Base-by-base conservation (phyloP, 2,329 filamentous ascomycete species). In the Cercospora beticola region DNA sequence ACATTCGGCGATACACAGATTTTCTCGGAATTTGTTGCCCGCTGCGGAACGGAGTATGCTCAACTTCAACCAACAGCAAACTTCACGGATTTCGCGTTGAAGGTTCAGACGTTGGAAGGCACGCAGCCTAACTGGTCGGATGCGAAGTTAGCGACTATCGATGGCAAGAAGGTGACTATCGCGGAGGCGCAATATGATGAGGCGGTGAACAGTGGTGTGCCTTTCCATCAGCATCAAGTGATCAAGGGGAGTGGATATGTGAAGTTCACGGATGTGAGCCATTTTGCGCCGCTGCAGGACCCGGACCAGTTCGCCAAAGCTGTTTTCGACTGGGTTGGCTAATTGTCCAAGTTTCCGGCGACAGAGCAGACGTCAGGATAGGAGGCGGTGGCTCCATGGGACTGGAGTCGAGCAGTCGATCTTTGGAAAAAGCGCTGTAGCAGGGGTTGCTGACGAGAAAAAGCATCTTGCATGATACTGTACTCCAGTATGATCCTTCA, bases 281-380 rank as follows among this genome's bases (percentile, higher is more conserved):
- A 83, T 68, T 83, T 83, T 71, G 81, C 81, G 40, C 81, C 81
- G 1, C 36, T 82, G 16, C 81, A 83, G 70, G 77, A 83, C 70
- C 79, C 81, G 28, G 21, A n/a, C 4, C 67, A 68, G 63, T 73
- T 74, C 36, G 61, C 68, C 62, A 62, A 33, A 26, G 71, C 70
- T 12, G 66, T 74, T 2, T 18, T 21, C 28, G 56, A 59, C 28
- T 59, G 56, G 56, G 56, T 59, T n/a, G 31, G 56, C 28, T 36
- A n/a, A 23, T 59, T 2, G n/a, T 28, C 7, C 21, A 9, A n/a
- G 2, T 5, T 16, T 28, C 23, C 5, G 6, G 6, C 49, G 7
- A 16, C 3, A 28, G 49, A 28, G 10, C 10, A 26, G 12, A 26
- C 5, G 5, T 56, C 23, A 4, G 36, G 3, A n/a, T n/a, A 43